Conservation (phyloP, 495 filamentous ascomycete genomes). For the Xylaria sp. region DNA sequence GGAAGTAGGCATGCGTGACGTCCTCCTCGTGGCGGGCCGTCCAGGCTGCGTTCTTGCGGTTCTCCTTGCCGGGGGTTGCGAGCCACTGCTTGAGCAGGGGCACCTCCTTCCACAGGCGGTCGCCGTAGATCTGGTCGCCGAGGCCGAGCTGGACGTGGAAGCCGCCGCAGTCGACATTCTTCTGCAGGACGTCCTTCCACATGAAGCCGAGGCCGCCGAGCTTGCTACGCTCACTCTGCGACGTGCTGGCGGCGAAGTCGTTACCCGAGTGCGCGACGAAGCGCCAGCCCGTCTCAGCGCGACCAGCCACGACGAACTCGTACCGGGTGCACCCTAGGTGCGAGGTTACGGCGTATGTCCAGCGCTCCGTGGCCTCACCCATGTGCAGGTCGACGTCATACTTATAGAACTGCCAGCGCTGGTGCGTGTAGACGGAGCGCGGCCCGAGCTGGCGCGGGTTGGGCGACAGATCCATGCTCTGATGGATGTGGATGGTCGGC, state of each 20-base stretch:
- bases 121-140: constrained; percentile 95
- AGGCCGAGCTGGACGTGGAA: constrained; percentile 93
- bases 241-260: constrained; percentile 88
- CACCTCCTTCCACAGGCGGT: constrained; percentile 95
- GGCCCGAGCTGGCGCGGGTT: constrained; percentile 91
- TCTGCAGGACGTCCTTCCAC: constrained; percentile 99
- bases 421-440: constrained; percentile 83
- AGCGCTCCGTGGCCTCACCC: constrained; percentile 86
- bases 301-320: constrained; percentile 95
- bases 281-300: constrained; percentile 91
- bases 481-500: constrained; percentile 95
- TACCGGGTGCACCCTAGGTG: constrained; percentile 96
- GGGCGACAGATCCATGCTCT: constrained; percentile 87
- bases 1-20: constrained; percentile 94
- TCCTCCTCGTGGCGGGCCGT: constrained; percentile 94
- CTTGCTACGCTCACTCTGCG: constrained; percentile 79
- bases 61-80: constrained; percentile 86
- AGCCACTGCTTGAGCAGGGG: constrained; percentile 94
- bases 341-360: constrained; percentile 98
- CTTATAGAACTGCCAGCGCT: constrained; percentile 93
- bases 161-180: constrained; percentile 93
- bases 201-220: constrained; percentile 90
- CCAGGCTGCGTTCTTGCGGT: constrained; percentile 87
- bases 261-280: constrained; percentile 96
- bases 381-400: constrained; percentile 93